Evolutionary conservation across 208 protist genomes (phyloP), one percentile per base, ranked within the genome.

Genomic region (Trypanosoma scelopori): DNA sequence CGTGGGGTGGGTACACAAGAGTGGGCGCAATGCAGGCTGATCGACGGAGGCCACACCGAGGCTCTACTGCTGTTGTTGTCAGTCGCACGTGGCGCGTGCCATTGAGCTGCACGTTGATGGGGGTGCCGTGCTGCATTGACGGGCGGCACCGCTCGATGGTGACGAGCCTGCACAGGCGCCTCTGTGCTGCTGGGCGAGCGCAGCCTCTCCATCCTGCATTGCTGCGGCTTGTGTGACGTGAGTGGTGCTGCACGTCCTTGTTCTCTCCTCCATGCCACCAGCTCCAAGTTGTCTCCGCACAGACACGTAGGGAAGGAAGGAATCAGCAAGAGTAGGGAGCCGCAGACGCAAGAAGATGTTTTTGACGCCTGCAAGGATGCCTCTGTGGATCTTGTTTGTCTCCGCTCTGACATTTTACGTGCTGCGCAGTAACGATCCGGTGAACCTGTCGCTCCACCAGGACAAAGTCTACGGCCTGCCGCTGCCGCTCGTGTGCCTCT

Each of bases 381-480:
- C 81, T 23, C 49, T 93, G 43, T 91, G 79, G 73, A 67, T 73
- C 41, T 28, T 74, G 2, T 32, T 84, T n/a, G 63, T 89, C n/a
- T 81, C 79, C 23, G 16, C 74, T 18, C 37, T 88, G 7, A 91
- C 82, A n/a, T 91, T 81, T 69, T 69, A 70, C 27, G 15, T 84
- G 2, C 69, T 93, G 32, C 75, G 79, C 37, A 60, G 75, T 63
- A 74, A 79, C 56, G 87, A 91, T 45, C 73, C 82, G 32, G 75
- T 88, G 6, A 71, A 90, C 52, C 53, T 93, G 22, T 71, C 59
- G 64, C 27, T 72, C 56, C 79, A 91, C 69, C 70, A 69, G 53
- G 76, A 82, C 1, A 79, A 87, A 67, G 76, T 91, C 70, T 47
- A 81, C 60, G 81, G 76, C 57, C 62, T 88, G 37, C 84, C 82